These are phyloP conservation scores for Quercus ilex DNA, from an alignment of 306 rosid species.

Conservation along the genomic window DNA sequence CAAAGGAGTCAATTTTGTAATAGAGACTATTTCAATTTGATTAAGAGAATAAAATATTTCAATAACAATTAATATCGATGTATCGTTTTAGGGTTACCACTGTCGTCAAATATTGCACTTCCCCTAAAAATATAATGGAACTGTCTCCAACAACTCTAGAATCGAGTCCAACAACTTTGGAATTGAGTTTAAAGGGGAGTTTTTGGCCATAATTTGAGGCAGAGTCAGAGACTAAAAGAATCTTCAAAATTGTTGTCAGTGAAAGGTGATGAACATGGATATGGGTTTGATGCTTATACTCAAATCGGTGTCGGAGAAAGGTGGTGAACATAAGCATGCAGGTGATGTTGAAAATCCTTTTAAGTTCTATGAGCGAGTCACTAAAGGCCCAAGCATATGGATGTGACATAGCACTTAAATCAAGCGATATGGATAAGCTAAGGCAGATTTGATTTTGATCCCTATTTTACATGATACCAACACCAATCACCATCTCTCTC, in stretches of 20 bases:
- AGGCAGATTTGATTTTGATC: slow-evolving; percentile 1
- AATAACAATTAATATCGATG: too few species aligned
- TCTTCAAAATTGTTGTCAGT: neutral
- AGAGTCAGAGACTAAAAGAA: neutral
- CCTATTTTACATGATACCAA: slow-evolving; percentile 7
- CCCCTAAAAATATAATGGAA: neutral
- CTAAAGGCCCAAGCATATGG: slow-evolving; percentile 32
- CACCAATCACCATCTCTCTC: neutral
- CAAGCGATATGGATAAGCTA: slow-evolving; percentile 19
- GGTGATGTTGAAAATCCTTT: slow-evolving; percentile 6
- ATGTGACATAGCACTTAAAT: slow-evolving; percentile 6
- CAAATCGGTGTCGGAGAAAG: slow-evolving; percentile 53
- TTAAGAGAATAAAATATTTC: too few species aligned
- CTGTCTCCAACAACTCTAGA: neutral
- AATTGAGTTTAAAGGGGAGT: slow-evolving; percentile 8
- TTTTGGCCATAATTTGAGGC: slow-evolving; percentile 26
- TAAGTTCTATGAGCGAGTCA: slow-evolving; percentile 28
- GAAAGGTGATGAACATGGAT: slow-evolving; percentile 8
- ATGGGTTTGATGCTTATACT: slow-evolving; percentile 28
- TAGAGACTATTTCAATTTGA: too few species aligned
- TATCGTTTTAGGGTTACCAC: too few species aligned
- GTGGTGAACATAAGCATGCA: slow-evolving; percentile 25
- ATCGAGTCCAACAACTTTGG: slow-evolving; percentile 9
- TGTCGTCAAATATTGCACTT: neutral
- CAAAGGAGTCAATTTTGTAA: too few species aligned